These are phyloP conservation scores for Talaromyces stipitatus DNA, from an alignment of 495 filamentous ascomycete genomes.

Conservation along the genomic window DNA sequence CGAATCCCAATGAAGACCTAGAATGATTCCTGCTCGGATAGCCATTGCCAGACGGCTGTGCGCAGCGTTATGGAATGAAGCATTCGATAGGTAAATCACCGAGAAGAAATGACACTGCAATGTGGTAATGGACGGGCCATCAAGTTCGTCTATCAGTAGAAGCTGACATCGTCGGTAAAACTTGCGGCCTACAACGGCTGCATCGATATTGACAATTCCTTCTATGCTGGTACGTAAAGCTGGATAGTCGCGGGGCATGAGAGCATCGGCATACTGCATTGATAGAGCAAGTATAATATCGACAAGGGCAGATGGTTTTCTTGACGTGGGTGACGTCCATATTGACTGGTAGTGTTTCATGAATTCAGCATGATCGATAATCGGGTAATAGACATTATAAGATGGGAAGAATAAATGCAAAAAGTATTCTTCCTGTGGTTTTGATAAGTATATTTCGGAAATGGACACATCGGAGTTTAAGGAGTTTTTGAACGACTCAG, in stretches of 20 bases:
- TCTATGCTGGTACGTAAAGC: background rate
- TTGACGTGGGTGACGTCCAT: conserved; percentile 24
- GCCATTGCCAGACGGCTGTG: conserved; percentile 8
- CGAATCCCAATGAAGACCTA: conserved; percentile 9
- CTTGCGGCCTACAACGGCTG: background rate
- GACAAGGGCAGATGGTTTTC: conserved; percentile 28
- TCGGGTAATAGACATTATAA: conserved; percentile 26
- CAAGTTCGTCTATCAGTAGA: conserved; percentile 9
- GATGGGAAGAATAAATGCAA: conserved; percentile 41
- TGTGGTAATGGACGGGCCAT: conserved; percentile 10
- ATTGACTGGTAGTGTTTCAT: conserved; percentile 34
- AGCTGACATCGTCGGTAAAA: conserved; percentile 10
- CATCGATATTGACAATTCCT: conserved; percentile 3
- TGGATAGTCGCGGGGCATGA: conserved; percentile 1
- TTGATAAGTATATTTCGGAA: conserved; percentile 10
- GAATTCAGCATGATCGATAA: conserved; percentile 40
- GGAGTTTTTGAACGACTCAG: background rate
- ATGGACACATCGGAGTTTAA: background rate
- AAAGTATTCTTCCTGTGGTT: conserved; percentile 41
- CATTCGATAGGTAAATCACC: conserved; percentile 15
- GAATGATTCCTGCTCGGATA: conserved; percentile 6
- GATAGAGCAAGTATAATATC: conserved; percentile 44
- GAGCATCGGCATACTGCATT: conserved; percentile 31
- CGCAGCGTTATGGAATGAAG: conserved; percentile 8
- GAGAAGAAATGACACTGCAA: conserved; percentile 16